Conservation (phyloP, 2,329 filamentous ascomycete genomes). For the Ophiostoma sp. region DNA sequence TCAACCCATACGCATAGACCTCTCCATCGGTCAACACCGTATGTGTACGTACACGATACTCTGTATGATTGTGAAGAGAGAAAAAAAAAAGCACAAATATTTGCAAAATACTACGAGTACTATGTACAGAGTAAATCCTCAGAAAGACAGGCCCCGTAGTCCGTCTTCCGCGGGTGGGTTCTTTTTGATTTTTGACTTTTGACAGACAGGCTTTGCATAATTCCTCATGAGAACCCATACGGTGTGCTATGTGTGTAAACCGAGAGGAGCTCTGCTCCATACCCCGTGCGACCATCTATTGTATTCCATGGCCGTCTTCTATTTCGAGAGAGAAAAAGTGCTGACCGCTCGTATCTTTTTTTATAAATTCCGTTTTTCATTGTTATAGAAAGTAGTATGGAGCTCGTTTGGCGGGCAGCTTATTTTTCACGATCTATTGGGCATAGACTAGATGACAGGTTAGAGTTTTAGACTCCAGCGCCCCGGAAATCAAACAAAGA, state of each 20-base stretch:
- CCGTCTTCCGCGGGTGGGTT: conserved; percentile 8
- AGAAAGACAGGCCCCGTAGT: neutral
- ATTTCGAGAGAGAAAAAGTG: neutral
- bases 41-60: no score
- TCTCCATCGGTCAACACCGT: neutral
- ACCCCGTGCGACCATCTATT: neutral
- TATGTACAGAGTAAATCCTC: neutral
- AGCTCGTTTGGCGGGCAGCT: neutral
- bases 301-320: neutral
- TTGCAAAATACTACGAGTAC: neutral
- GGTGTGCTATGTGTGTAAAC: neutral
- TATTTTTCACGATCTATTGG: neutral
- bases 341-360: neutral
- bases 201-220: neutral
- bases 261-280: neutral
- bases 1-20: neutral
- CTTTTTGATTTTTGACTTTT: neutral
- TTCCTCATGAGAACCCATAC: neutral
- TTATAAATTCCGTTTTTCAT: no score
- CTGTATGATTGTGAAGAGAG: neutral
- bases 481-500: neutral
- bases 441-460: neutral
- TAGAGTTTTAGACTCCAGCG: neutral
- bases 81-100: neutral
- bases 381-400: neutral